Percentiles rank a stretch among this genome's conserved stretches.
phyloP scores from a whole-genome alignment of 208 protist genomes.

The Acanthamoeba healyi region DNA sequence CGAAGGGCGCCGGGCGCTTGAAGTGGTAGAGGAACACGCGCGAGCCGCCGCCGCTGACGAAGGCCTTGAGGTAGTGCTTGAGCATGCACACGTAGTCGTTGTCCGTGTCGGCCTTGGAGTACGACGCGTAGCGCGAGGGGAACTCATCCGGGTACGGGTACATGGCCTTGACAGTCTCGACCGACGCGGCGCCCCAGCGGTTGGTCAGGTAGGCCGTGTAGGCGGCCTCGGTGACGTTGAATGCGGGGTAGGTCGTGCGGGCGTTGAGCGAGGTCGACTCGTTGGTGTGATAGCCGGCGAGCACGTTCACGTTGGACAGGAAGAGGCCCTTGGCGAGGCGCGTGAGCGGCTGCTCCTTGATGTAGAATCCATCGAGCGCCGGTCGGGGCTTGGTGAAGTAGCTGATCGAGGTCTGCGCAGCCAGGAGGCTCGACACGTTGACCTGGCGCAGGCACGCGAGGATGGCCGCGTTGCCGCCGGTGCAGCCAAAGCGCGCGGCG shows the following conservation, averaged over 20 bases:
- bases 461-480: background rate
- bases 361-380: background rate
- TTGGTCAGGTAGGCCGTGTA: constrained; percentile 3
- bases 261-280: constrained; percentile 30
- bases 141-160: background rate
- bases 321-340: constrained; percentile 22
- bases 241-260: background rate
- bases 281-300: constrained; percentile 31
- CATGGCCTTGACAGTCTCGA: background rate
- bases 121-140: constrained; percentile 10
- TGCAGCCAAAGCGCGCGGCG: background rate
- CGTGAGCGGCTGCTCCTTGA: constrained; percentile 5
- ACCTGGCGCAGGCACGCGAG: constrained; percentile 13
- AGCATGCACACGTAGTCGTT: constrained; percentile 45
- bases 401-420: background rate
- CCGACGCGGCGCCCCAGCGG: constrained; percentile 20
- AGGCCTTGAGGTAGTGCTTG: constrained; percentile 54
- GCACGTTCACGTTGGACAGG: background rate
- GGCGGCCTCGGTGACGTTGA: constrained; percentile 6
- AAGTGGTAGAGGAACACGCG: constrained; percentile 44
- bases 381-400: constrained; percentile 14
- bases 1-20: constrained; percentile 1
- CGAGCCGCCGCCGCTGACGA: background rate
- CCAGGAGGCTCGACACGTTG: background rate
- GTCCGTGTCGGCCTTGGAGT: constrained; percentile 17